These are phyloP conservation scores for Lentinula sp. DNA, from an alignment of 768 basidiomycete genomes.

Conservation along the genomic window DNA sequence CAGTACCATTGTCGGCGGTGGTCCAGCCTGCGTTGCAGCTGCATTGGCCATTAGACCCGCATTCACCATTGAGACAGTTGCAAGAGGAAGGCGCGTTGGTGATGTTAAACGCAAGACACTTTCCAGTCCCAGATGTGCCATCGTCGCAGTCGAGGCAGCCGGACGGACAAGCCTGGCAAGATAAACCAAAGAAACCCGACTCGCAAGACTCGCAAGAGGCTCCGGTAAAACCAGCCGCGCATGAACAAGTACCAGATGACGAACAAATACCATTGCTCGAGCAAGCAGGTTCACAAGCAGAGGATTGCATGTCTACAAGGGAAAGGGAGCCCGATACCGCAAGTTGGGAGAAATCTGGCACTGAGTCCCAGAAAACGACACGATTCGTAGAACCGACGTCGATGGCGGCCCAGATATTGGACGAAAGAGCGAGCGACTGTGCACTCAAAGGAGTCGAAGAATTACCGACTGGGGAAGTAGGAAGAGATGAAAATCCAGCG, in stretches of 20 bases:
- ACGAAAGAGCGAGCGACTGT: slow-evolving; percentile 62
- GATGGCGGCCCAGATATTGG: slow-evolving; percentile 65
- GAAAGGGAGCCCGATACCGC: slow-evolving; percentile 49
- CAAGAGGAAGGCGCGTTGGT: slow-evolving; percentile 58
- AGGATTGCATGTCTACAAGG: slow-evolving; percentile 67
- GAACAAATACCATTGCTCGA: slow-evolving; percentile 70
- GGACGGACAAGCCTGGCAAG: slow-evolving; percentile 63
- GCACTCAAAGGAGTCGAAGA: slow-evolving; percentile 45
- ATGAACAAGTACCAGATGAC: slow-evolving; percentile 63
- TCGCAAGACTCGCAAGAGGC: slow-evolving; percentile 76
- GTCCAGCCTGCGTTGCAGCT: slow-evolving; percentile 76
- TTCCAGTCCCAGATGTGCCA: slow-evolving; percentile 72
- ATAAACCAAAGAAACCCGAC: slow-evolving; percentile 68
- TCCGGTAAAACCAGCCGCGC: slow-evolving; percentile 71
- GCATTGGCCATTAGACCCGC: slow-evolving; percentile 64
- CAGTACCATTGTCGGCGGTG: slow-evolving; percentile 62
- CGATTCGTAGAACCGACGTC: slow-evolving; percentile 49
- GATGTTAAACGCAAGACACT: slow-evolving; percentile 50
- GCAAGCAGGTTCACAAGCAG: slow-evolving; percentile 71
- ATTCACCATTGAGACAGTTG: slow-evolving; percentile 80
- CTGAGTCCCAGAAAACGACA: slow-evolving; percentile 71
- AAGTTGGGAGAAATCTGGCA: slow-evolving; percentile 70
- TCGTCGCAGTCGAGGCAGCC: slow-evolving; percentile 72
- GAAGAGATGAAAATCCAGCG: slow-evolving; percentile 51
- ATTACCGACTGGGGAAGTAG: slow-evolving; percentile 41